Base-by-base conservation (phyloP, 2,329 filamentous ascomycete genomes). In the Macrophomina tecta region DNA sequence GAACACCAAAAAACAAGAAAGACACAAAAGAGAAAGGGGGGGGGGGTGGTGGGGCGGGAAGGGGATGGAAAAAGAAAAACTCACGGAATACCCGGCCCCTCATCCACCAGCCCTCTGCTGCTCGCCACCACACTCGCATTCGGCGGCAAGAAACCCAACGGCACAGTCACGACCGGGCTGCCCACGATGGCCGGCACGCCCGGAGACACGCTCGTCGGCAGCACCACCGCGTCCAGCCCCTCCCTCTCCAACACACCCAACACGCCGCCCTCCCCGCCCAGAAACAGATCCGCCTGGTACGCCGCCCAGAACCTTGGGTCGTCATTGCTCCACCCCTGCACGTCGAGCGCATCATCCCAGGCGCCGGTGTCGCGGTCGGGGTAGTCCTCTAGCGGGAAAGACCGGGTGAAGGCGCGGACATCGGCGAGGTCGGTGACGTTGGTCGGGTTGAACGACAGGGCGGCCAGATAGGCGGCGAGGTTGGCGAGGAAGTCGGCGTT, bases 121-220 rank as follows among this genome's bases (percentile, higher is more conserved):
- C 85, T 84, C 42, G 75, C 76, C 28, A 76, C 72, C 2, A 88
- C 81, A 0, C 78, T 77, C 5, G 82, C 83, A 36, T 83, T 82
- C 0, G 76, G 69, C 0, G 86, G 85, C 61, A 83, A 85, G 48
- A 82, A 82, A 0, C 89, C 88, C 66, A 91, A 76, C 0, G 89
- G 90, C 0, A 91, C 85, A 0, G 86, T 88, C 11, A 91, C 78
- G 4, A 89, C 82, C 0, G 89, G 89, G 0, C 83, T 81, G 0
- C 88, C 89, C 0, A 88, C 81, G 23, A 88, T 76, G 0, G 85
- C 86, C 1, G 86, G 82, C 4, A 86, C 79, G 1, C 77, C 74
- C 0, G 82, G 77, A 0, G 84, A 80, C 28, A 82, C 77, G 12
- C 76, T 69, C 0, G 87, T 87, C 0, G 89, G 89, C 4, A 90